A percentile compares a stretch with the other conserved stretches of the same genome.
phyloP scores from a whole-genome alignment of 2,329 filamentous ascomycete species.

The Colletotrichum kahawae region DNA sequence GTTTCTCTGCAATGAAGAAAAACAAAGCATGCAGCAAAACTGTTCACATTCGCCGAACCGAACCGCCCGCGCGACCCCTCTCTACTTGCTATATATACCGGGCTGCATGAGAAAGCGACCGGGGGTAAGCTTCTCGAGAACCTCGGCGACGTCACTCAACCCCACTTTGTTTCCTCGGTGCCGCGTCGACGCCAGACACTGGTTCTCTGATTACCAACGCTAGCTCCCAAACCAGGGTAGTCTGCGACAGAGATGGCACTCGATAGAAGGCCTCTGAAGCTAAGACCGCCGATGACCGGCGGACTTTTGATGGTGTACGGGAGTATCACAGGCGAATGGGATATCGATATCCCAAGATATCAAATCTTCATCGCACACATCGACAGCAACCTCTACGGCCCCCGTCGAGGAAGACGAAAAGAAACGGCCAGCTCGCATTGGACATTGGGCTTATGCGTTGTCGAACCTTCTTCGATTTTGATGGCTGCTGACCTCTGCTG shows the following conservation, averaged over 20 bases:
- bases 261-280: not conserved
- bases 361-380: not conserved
- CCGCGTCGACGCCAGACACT: not conserved
- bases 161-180: not conserved
- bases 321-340: not conserved
- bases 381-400: not conserved
- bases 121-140: not conserved
- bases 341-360: not conserved
- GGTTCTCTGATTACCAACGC: not conserved
- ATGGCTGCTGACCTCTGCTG: not conserved
- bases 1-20: not conserved
- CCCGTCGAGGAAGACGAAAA: not conserved
- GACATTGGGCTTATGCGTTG: not conserved
- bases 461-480: not conserved
- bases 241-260: not conserved
- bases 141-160: constrained; percentile 1
- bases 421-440: not conserved
- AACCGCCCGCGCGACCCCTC: not conserved
- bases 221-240: not conserved
- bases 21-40: not conserved
- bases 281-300: not conserved
- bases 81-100: not conserved
- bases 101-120: not conserved
- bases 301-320: not conserved
- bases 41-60: not conserved